These are phyloP conservation scores for Apiotrichum siamense DNA, from an alignment of 1,284 basidiomycete species.

Conservation along the genomic window DNA sequence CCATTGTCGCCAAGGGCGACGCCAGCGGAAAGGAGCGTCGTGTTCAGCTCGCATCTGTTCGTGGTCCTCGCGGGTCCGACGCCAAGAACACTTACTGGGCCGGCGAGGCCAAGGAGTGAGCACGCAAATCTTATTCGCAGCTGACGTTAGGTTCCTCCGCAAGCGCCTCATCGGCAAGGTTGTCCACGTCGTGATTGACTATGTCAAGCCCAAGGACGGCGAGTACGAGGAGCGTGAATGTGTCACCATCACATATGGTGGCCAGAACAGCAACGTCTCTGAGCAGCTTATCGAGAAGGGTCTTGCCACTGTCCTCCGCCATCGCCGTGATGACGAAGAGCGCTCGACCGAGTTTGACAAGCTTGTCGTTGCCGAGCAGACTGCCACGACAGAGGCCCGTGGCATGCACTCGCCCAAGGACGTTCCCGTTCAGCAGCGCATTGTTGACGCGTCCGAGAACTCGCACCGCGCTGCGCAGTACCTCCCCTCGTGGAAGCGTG, in stretches of 20 bases:
- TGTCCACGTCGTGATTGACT: constrained; percentile 77
- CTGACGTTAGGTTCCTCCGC: constrained; percentile 62
- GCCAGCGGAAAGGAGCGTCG: constrained; percentile 65
- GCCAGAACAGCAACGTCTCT: constrained; percentile 73
- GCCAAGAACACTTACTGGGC: constrained; percentile 83
- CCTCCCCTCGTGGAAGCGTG: constrained; percentile 84
- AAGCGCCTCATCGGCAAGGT: constrained; percentile 86
- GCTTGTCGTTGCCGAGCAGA: constrained; percentile 87
- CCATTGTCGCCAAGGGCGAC: constrained; percentile 65
- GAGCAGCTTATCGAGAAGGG: constrained; percentile 92
- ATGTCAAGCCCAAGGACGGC: constrained; percentile 83
- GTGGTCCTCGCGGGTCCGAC: constrained; percentile 79
- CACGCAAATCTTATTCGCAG: constrained; percentile 9
- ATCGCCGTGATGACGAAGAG: constrained; percentile 91
- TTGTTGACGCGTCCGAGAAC: constrained; percentile 89
- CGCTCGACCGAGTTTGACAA: constrained; percentile 91
- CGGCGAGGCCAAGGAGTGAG: constrained; percentile 73
- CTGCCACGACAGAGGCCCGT: constrained; percentile 66
- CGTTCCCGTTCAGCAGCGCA: constrained; percentile 52
- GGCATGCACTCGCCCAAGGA: constrained; percentile 95
- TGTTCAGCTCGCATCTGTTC: constrained; percentile 80
- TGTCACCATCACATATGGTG: constrained; percentile 78
- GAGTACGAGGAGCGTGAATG: constrained; percentile 90
- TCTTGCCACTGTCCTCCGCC: constrained; percentile 79
- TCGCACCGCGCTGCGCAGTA: constrained; percentile 71